Base-by-base conservation (phyloP, 129 eudicot species). In the Dittrichia graveolens region DNA sequence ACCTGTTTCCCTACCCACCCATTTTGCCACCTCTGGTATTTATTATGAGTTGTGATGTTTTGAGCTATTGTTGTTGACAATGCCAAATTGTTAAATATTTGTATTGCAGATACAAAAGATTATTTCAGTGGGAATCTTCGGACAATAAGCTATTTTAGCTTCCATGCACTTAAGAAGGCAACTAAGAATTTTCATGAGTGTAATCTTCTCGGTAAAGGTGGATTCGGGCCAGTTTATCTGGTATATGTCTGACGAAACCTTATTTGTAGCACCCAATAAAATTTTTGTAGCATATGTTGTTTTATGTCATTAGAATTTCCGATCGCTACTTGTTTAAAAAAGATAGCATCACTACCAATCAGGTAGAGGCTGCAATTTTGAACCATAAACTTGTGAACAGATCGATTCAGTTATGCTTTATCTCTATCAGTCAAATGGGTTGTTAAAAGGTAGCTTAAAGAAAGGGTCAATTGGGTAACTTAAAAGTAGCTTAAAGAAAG, bases 191-290 rank as follows among this genome's bases (percentile, higher is more conserved):
- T 83, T 54, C 35, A 67, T 35, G 75, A 71, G 47, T 59, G 65
- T 50, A 67, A 84, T 71, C 80, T 65, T 76, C 82, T 84, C 56
- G 88, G 85, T 37, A 79, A 80, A 73, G 92, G 92, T 68, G 92
- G 92, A 58, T 87, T 87, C 54, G 92, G 92, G 44, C 88, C 90
- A 1, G 94, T 87, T 45, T 87, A 82, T 83, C 69, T 75, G 80
- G 94, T 73, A 80, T 37, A 6, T 35, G 19, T 69, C 24, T 45
- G 56, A 19, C 31, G 52, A 70, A 37, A 4, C n/a, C 59, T 34
- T 31, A 44, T 39, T 54, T 9, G 35, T 56, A 40, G 34, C 46
- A 66, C 38, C 37, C 11, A n/a, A n/a, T n/a, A n/a, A 58, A 59
- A n/a, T 55, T 14, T 19, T 16, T 65, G 55, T 47, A 58, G 37